Percentiles rank a stretch among this genome's conserved stretches.
Conservation (phyloP, 106 monocot species). For the Apostasia ramifera region DNA sequence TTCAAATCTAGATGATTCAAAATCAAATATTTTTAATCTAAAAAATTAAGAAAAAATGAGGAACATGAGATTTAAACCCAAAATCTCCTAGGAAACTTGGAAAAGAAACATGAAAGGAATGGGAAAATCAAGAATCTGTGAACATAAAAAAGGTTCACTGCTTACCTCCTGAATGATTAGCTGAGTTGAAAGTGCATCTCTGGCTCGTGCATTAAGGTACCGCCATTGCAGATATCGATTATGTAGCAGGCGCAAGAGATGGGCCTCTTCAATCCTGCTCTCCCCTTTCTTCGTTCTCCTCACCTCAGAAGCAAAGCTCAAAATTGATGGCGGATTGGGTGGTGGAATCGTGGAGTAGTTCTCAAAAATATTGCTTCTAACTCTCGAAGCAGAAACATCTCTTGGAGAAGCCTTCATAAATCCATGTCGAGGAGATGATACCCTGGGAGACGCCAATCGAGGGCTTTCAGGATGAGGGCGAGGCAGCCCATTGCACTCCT, state of each 20-base stretch:
- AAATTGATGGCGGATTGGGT: conserved; percentile 46
- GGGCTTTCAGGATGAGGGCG: conserved; percentile 18
- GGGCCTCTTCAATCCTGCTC: conserved; percentile 64
- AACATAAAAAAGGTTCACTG: background rate
- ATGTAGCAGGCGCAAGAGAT: conserved; percentile 49
- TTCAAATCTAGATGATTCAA: background rate
- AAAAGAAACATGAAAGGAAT: background rate
- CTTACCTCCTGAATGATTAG: conserved; percentile 43
- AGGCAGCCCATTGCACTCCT: conserved; percentile 25
- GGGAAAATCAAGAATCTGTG: background rate
- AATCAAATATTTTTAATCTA: background rate
- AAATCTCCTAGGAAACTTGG: background rate
- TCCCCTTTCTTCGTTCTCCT: conserved; percentile 75
- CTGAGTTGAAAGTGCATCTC: conserved; percentile 25
- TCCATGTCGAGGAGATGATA: conserved; percentile 22
- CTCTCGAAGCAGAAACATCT: conserved; percentile 15
- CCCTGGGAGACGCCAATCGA: conserved; percentile 19
- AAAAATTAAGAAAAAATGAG: background rate
- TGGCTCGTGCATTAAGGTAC: conserved; percentile 52
- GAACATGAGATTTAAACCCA: background rate
- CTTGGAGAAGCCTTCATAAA: conserved; percentile 16
- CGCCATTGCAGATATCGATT: conserved; percentile 78
- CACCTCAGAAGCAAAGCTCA: conserved; percentile 70
- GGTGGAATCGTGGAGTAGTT: background rate
- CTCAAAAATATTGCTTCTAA: conserved; percentile 14